Evolutionary conservation across 78 protist species (phyloP).

Genomic region (Fonticula alba): DNA sequence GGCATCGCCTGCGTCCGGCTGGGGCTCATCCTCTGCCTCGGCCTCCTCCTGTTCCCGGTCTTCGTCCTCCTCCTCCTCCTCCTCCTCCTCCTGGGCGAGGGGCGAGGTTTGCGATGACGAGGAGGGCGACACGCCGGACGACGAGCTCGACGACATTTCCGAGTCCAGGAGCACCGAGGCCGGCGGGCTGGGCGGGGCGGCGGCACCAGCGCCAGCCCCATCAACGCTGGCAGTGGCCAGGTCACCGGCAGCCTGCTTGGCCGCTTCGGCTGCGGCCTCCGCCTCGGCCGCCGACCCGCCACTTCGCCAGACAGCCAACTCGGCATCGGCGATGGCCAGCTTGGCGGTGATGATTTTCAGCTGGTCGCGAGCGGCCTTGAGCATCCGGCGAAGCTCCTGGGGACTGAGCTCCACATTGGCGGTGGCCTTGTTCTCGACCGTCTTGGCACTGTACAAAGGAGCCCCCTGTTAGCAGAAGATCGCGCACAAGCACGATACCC

Average conservation of each 20-base stretch:
- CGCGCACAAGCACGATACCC: no score
- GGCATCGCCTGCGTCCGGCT: no score
- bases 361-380: neutral
- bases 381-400: neutral
- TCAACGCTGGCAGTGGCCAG: neutral
- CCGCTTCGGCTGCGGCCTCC: neutral
- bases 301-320: neutral
- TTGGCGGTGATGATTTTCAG: neutral
- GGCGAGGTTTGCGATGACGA: no score
- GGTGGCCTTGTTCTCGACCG: neutral
- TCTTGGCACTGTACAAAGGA: neutral
- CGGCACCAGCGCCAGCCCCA: neutral
- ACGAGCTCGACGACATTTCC: neutral
- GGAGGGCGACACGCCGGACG: no score
- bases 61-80: conserved; percentile 9
- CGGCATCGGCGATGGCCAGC: neutral
- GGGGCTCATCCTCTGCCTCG: neutral
- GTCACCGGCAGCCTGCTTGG: neutral
- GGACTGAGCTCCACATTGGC: neutral
- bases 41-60: conserved; percentile 1
- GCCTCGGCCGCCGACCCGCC: neutral
- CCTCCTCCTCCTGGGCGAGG: neutral
- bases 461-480: neutral
- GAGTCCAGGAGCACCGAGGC: neutral
- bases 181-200: neutral